Evolutionary conservation across 1,139 yeast species (phyloP).

Genomic region (Kodamaea derodonti): DNA sequence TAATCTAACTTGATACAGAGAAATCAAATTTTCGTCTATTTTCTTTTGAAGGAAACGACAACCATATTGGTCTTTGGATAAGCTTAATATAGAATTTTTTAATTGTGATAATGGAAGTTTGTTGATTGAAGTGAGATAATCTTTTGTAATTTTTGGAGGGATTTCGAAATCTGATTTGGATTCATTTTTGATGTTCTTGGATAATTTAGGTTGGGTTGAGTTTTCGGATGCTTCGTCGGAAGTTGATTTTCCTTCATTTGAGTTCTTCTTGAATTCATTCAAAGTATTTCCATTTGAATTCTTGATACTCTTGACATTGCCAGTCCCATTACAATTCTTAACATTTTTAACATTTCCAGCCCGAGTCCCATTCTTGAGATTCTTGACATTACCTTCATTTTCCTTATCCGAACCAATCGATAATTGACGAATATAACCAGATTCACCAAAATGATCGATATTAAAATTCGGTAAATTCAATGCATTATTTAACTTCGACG

Average conservation of each 20-base stretch:
- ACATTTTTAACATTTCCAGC: background rate
- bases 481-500: constrained; percentile 23
- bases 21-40: constrained; percentile 37
- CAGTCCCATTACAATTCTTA: background rate
- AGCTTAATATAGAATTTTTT: constrained; percentile 30
- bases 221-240: background rate
- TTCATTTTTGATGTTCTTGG: background rate
- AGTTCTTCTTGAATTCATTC: background rate
- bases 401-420: background rate
- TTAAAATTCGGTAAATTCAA: constrained; percentile 28
- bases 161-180: background rate
- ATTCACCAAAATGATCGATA: constrained; percentile 14
- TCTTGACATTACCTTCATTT: background rate
- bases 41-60: constrained; percentile 46
- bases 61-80: constrained; percentile 47
- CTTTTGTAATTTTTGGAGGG: constrained; percentile 35
- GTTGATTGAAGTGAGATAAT: constrained; percentile 34
- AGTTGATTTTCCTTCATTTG: background rate
- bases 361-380: too few species aligned
- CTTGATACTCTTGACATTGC: background rate
- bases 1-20: constrained; percentile 28
- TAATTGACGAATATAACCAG: background rate
- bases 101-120: constrained; percentile 37
- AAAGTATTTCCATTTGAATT: background rate
- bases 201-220: background rate